Evolutionary conservation across 495 filamentous ascomycete species (phyloP).

Genomic region (Tuber aestivum): DNA sequence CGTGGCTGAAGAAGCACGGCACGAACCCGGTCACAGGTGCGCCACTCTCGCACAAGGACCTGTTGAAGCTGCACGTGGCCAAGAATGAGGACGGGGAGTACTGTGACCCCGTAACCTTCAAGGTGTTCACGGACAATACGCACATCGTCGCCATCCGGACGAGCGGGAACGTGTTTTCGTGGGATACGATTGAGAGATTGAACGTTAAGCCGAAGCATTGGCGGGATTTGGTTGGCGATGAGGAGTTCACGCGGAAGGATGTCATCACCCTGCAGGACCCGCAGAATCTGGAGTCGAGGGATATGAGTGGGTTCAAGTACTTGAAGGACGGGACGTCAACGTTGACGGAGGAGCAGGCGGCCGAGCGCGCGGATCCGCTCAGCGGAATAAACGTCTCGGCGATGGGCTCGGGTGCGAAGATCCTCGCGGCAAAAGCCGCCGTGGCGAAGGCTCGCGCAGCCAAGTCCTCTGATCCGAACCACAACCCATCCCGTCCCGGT

Average conservation of each 20-base stretch:
- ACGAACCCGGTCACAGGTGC: constrained; percentile 84
- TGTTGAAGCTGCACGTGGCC: constrained; percentile 84
- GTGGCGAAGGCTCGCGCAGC: constrained; percentile 73
- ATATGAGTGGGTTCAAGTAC: constrained; percentile 85
- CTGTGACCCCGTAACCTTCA: constrained; percentile 94
- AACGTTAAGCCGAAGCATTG: constrained; percentile 98
- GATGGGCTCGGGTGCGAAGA: constrained; percentile 52
- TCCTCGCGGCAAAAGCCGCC: constrained; percentile 84
- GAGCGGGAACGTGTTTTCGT: constrained; percentile 80
- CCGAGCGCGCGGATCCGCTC: constrained; percentile 48
- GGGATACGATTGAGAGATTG: constrained; percentile 87
- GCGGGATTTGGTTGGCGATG: constrained; percentile 82
- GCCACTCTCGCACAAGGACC: constrained; percentile 68
- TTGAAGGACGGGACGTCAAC: constrained; percentile 72
- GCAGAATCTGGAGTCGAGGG: constrained; percentile 75
- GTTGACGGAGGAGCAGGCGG: constrained; percentile 57
- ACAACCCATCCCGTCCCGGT: constrained; percentile 33
- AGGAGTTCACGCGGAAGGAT: constrained; percentile 81
- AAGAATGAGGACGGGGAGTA: constrained; percentile 92
- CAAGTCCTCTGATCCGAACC: constrained; percentile 44
- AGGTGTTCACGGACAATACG: constrained; percentile 95
- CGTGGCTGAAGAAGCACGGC: constrained; percentile 88
- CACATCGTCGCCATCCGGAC: constrained; percentile 86
- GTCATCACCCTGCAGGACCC: constrained; percentile 97
- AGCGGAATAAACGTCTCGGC: constrained; percentile 40